Base-by-base conservation (phyloP, 2,329 filamentous ascomycete genomes). In the Aspergillus tanneri region DNA sequence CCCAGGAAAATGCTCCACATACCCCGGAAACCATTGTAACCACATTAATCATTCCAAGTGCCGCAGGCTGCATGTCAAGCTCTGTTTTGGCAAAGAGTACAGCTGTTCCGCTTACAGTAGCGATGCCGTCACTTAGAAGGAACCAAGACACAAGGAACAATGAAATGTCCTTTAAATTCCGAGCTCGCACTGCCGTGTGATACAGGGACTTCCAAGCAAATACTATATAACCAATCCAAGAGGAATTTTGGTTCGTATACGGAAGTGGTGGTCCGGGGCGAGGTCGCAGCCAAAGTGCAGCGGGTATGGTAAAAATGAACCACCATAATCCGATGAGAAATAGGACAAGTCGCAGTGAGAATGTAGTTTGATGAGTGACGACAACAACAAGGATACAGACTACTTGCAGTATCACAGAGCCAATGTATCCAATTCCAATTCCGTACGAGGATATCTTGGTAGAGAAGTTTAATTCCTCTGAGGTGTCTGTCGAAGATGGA, bases 51-150 rank as follows among this genome's bases (percentile, higher is more conserved):
- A 97, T 78, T 5, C 90, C 93, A 19, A 99, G 73, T 2, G 88
- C 88, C 69, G 89, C 90, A 1, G 91, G 85, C 49, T 85, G 80
- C 93, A 99, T 99, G 55, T 87, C 83, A 8, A 99, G 77, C 54
- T 90, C 84, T 0, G 92, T 97, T 72, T 97, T 97, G 32, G 92
- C 93, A 66, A 96, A 99, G 8, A 99, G 78, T 22, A 97, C 90
- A 0, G 93, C 93, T 0, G 93, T 97, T 11, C 90, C 92, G 25
- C 88, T 93, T 0, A 95, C 92, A 0, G 93, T 97, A 6, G 93
- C 93, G 54, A 97, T 90, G 34, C 88, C 90, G 62, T 99, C 93
- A 5, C 88, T 95, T 2, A 99, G 79, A 23, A 99, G 78, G 66
- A 99, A 96, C 93, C 93, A 99, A 5, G 89, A 90, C 3, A 80